Evolutionary conservation across 441 rosid genomes (phyloP), one percentile per base, ranked within the genome.

Genomic region (Erodium trifolium): DNA sequence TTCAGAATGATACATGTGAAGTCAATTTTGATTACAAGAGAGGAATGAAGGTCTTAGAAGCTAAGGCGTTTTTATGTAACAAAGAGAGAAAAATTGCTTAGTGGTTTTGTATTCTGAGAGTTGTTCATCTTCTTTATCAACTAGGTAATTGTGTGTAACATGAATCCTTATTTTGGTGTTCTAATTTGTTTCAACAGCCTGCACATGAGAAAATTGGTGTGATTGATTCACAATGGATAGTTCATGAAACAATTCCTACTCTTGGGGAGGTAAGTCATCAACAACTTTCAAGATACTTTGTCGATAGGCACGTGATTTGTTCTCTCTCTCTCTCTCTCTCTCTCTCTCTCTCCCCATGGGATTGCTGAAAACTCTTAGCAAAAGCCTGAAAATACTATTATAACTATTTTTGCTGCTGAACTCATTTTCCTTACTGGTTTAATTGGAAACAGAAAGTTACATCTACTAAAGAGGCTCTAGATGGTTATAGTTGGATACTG

Each of bases 131-230:
- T 39, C 49, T 11, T 2, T 3, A 43, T 43, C 49, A 43, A 43
- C 49, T 43, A 43, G 3, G 11, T 49, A 13, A 49, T 49, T n/a
- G 57, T 49, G 7, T 49, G n/a, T 13, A n/a, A 49, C 57, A n/a
- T n/a, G 57, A 23, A 4, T 63, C 10, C 7, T 23, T 16, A 34
- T 16, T 17, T 39, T 41, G 45, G 45, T 67, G 69, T 12, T 53
- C n/a, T 9, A 2, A 16, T 34, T 35, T 35, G 13, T 63, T 45
- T 29, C 29, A 3, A 18, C 16, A 95, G 94, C 94, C 94, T 53
- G 94, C 91, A 2, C 86, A 88, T 71, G 90, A 88, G 76, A 88
- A 86, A 70, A 88, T 88, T 18, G 94, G 94, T 10, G 94, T 88
- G 41, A 86, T 88, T 65, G 94, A 88, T 85, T 88, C 91, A 45